Evolutionary conservation across 1,284 basidiomycete species (phyloP).

Genomic region (Prillingera fragicola): DNA sequence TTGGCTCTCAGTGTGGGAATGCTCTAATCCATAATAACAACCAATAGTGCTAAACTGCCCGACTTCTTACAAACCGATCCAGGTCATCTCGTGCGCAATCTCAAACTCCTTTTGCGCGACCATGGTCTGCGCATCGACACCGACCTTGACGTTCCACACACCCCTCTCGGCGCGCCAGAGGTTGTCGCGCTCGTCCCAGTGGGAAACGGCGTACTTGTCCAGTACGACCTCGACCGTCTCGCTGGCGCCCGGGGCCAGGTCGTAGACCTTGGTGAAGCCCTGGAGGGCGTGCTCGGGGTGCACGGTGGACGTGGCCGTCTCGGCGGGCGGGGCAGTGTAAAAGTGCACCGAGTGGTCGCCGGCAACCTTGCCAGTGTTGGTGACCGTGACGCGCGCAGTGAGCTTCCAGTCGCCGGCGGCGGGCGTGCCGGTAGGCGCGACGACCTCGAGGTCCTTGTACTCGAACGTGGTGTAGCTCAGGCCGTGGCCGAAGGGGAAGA

Average conservation of each 20-base stretch:
- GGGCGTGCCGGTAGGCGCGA: constrained; percentile 18
- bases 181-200: constrained; percentile 43
- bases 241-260: constrained; percentile 28
- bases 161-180: constrained; percentile 39
- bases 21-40: too few relatives aligned
- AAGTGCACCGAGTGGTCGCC: constrained; percentile 33
- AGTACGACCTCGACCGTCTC: constrained; percentile 30
- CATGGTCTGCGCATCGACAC: constrained; percentile 30
- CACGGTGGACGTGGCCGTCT: constrained; percentile 24
- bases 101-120: constrained; percentile 22
- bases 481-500: constrained; percentile 70
- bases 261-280: constrained; percentile 36
- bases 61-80: constrained; percentile 30
- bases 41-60: too few relatives aligned
- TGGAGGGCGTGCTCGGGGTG: constrained; percentile 39
- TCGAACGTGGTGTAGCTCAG: constrained; percentile 70
- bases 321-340: constrained; percentile 23
- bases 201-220: constrained; percentile 47
- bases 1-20: too few relatives aligned
- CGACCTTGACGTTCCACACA: constrained; percentile 35
- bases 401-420: constrained; percentile 19
- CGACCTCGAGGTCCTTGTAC: constrained; percentile 30
- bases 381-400: constrained; percentile 27
- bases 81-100: constrained; percentile 29
- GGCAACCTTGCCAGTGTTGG: constrained; percentile 30